Evolutionary conservation across 208 protist genomes (phyloP).

Genomic region (Leishmania turanica): DNA sequence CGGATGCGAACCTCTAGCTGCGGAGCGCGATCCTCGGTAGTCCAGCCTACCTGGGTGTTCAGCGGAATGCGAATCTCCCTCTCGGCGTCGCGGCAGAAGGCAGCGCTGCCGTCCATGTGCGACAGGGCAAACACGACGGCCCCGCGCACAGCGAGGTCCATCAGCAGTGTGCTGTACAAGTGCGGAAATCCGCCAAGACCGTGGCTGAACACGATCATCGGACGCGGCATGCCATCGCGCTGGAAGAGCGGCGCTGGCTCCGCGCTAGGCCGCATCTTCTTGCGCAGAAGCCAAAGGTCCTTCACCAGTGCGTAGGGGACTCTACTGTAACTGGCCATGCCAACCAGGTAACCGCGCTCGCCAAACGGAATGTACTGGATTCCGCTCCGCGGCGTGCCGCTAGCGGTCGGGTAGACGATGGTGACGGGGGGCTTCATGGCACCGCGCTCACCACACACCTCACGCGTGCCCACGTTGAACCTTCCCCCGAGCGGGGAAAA

Average conservation of each 20-base stretch:
- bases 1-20: constrained; percentile 60
- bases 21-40: constrained; percentile 43
- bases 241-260: constrained; percentile 39
- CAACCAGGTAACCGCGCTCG: constrained; percentile 58
- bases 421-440: constrained; percentile 56
- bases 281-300: constrained; percentile 45
- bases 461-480: constrained; percentile 48
- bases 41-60: constrained; percentile 42
- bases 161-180: constrained; percentile 70
- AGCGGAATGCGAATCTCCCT: constrained; percentile 28
- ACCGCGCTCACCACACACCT: constrained; percentile 33
- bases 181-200: constrained; percentile 65
- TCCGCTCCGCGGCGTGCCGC: not conserved
- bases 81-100: constrained; percentile 66
- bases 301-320: constrained; percentile 60
- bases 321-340: constrained; percentile 51
- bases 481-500: constrained; percentile 52
- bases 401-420: constrained; percentile 66
- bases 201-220: constrained; percentile 82
- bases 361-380: constrained; percentile 63
- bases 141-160: constrained; percentile 75
- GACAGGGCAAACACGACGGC: constrained; percentile 65
- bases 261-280: constrained; percentile 26
- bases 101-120: constrained; percentile 83
- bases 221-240: constrained; percentile 35